Percentiles rank a stretch among this genome's conserved stretches.
Evolutionary conservation across 192 early-diverging fungal genomes (phyloP).

Genomic region (Rhizophagus prolifer): DNA sequence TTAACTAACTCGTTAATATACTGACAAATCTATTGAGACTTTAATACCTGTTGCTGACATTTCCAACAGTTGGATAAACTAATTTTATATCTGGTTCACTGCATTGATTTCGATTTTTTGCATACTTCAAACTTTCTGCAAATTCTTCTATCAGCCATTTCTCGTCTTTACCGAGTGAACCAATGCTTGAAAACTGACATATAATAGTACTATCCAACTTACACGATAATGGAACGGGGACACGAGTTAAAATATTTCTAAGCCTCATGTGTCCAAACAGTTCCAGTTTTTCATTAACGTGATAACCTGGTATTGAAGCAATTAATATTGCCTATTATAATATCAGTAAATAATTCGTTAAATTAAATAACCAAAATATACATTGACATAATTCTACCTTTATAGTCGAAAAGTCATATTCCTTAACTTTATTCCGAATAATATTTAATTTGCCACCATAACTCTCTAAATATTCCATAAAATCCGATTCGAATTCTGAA

Average conservation of each 20-base stretch:
- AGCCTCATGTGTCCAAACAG: constrained; percentile 59
- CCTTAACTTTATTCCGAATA: constrained; percentile 36
- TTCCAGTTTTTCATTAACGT: constrained; percentile 37
- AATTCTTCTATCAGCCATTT: constrained; percentile 59
- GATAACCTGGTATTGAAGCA: constrained; percentile 60
- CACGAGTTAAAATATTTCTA: constrained; percentile 37
- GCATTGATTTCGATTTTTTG: constrained; percentile 29
- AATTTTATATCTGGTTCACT: constrained; percentile 38
- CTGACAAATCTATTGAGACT: neutral
- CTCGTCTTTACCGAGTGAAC: constrained; percentile 54
- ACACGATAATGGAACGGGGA: constrained; percentile 32
- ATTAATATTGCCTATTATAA: constrained; percentile 46
- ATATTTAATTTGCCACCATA: constrained; percentile 41
- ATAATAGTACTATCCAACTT: neutral
- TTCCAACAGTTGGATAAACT: constrained; percentile 61
- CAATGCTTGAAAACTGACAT: constrained; percentile 60
- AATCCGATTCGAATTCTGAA: constrained; percentile 55
- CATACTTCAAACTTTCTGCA: constrained; percentile 40
- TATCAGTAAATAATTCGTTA: neutral
- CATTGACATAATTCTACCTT: constrained; percentile 32
- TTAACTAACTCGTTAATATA: neutral
- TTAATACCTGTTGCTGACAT: constrained; percentile 50
- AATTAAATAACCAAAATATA: neutral
- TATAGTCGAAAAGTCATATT: constrained; percentile 53
- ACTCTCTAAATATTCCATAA: constrained; percentile 49